Conservation (phyloP, 805 yeast genomes). For the Starmera quercuum region DNA sequence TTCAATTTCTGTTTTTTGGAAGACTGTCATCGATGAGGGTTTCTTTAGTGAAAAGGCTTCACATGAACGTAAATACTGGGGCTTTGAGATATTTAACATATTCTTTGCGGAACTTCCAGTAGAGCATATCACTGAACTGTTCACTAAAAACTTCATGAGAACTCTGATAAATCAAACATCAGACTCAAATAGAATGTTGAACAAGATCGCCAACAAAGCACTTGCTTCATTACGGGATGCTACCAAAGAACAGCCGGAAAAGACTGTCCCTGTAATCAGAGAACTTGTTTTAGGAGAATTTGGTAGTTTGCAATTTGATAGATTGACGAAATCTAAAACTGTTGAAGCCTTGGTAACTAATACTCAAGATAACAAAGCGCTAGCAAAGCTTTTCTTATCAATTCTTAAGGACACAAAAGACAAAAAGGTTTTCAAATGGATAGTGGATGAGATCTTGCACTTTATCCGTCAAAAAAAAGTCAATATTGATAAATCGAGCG, state of each 20-base stretch:
- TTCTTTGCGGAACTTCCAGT: slow-evolving; percentile 28
- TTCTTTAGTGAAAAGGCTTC: slow-evolving; percentile 73
- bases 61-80: slow-evolving; percentile 80
- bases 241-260: slow-evolving; percentile 28
- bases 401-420: slow-evolving; percentile 9
- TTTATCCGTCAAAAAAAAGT: slow-evolving; percentile 40
- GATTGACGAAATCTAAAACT: slow-evolving; percentile 65
- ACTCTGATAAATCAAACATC: slow-evolving; percentile 71
- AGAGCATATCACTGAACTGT: slow-evolving; percentile 21
- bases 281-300: slow-evolving; percentile 33
- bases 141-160: slow-evolving; percentile 63
- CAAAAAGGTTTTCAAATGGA: slow-evolving; percentile 35
- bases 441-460: slow-evolving; percentile 48
- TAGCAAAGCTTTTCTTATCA: slow-evolving; percentile 10
- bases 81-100: slow-evolving; percentile 62
- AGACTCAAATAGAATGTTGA: slow-evolving; percentile 54
- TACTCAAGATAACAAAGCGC: slow-evolving; percentile 4
- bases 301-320: slow-evolving; percentile 68
- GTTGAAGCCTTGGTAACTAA: slow-evolving; percentile 34
- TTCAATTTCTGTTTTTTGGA: slow-evolving; percentile 66
- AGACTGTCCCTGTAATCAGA: slow-evolving; percentile 24
- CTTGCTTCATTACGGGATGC: slow-evolving; percentile 35
- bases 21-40: slow-evolving; percentile 68
- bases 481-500: slow-evolving; percentile 13
- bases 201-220: slow-evolving; percentile 55